phyloP scores from a whole-genome alignment of 2,329 filamentous ascomycete species.

The Gnomoniopsis smithogilvyi region DNA sequence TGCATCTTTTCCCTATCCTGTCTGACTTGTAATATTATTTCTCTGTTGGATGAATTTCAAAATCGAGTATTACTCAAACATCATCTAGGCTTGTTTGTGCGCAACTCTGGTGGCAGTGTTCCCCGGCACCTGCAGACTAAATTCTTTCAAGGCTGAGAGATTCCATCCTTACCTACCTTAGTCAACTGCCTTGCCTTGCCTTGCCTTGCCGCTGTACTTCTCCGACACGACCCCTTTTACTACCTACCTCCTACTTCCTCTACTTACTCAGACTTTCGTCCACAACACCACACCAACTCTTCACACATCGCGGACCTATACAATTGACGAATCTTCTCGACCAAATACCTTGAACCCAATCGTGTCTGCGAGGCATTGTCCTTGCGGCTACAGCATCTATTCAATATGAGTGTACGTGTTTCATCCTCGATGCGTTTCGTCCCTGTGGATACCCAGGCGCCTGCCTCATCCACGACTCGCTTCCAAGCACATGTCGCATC shows the following conservation, averaged over 20 bases:
- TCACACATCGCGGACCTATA: not conserved
- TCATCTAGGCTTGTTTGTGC: too few species aligned
- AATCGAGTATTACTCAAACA: too few species aligned
- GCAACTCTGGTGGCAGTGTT: too few species aligned
- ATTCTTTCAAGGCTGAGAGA: too few species aligned
- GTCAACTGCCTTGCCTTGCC: not conserved
- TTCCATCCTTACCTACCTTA: too few species aligned
- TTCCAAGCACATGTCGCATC: too few species aligned
- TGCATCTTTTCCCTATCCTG: too few species aligned
- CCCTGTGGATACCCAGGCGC: constrained; percentile 3
- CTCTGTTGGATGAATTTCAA: too few species aligned
- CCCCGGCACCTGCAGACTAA: too few species aligned
- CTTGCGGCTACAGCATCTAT: constrained; percentile 3
- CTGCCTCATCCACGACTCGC: constrained; percentile 7
- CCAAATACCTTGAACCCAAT: not conserved
- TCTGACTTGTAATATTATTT: too few species aligned
- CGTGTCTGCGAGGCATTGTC: not conserved
- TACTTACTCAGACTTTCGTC: not conserved
- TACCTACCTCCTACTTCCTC: not conserved
- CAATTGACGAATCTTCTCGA: not conserved
- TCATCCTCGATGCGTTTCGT: constrained; percentile 25
- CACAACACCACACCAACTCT: not conserved
- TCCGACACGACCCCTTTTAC: not conserved
- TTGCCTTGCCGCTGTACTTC: not conserved
- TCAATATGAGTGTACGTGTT: constrained; percentile 50